Percentiles rank a stretch among this genome's conserved stretches.
Evolutionary conservation across 202 grass and related monocot species (phyloP).

Genomic region (Bolboschoenoplectus hybrid): DNA sequence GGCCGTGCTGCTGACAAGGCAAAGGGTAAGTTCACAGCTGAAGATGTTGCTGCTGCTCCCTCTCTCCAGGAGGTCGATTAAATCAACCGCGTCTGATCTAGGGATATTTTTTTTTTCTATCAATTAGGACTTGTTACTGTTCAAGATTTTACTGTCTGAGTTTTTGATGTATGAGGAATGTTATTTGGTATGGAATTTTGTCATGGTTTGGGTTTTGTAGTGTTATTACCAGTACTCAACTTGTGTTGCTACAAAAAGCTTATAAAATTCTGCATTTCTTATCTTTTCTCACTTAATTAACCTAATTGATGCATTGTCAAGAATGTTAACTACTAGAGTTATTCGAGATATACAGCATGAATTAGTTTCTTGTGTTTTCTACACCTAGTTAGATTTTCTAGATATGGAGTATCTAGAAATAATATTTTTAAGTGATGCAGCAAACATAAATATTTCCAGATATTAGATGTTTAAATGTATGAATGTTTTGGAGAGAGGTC

Average conservation of each 20-base stretch:
- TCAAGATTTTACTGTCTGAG: conserved; percentile 5
- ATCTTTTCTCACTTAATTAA: background rate
- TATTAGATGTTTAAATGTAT: too few relatives aligned
- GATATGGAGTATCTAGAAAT: too few relatives aligned
- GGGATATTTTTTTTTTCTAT: conserved; percentile 7
- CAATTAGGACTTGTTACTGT: conserved; percentile 20
- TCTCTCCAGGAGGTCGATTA: conserved; percentile 94
- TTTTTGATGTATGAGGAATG: conserved; percentile 29
- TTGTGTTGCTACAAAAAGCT: background rate
- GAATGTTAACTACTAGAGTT: background rate
- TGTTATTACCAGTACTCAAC: background rate
- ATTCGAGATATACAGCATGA: background rate
- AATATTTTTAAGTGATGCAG: too few relatives aligned
- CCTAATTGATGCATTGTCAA: background rate
- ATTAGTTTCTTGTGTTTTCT: too few relatives aligned
- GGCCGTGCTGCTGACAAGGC: conserved; percentile 93
- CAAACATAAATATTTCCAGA: too few relatives aligned
- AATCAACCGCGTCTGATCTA: background rate
- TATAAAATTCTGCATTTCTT: background rate
- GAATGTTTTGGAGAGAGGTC: too few relatives aligned
- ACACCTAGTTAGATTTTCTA: too few relatives aligned
- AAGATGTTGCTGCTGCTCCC: conserved; percentile 73
- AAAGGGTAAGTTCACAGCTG: conserved; percentile 91
- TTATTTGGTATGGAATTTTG: conserved; percentile 34
- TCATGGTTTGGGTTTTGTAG: conserved; percentile 19